Percentiles rank a stretch among this genome's conserved stretches.
These are phyloP conservation scores for Desmodesmus armatus DNA, from an alignment of 139 green algal genomes.

Conservation along the genomic window DNA sequence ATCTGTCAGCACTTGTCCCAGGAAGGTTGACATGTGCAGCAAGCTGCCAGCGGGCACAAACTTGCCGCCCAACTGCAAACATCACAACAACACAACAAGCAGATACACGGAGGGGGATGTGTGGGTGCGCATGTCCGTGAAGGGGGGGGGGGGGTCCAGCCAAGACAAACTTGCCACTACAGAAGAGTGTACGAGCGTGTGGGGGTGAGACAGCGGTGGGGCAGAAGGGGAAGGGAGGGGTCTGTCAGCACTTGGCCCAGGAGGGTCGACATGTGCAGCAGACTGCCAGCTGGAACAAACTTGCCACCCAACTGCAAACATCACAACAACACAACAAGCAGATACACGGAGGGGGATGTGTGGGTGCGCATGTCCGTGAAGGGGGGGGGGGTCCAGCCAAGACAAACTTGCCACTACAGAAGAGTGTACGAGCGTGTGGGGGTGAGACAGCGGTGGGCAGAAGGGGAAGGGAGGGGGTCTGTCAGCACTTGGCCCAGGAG, in stretches of 20 bases:
- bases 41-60: constrained; percentile 1
- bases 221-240: too few species aligned
- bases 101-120: too few species aligned
- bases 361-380: neutral
- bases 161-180: constrained; percentile 16
- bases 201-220: too few species aligned
- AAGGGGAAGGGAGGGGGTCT: too few species aligned
- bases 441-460: too few species aligned
- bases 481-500: too few species aligned
- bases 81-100: neutral
- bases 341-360: too few species aligned
- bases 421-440: too few species aligned
- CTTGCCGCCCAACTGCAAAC: constrained; percentile 22
- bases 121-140: neutral
- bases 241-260: constrained; percentile 16
- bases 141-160: neutral
- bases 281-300: too few species aligned
- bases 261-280: too few species aligned
- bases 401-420: constrained; percentile 21
- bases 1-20: constrained; percentile 1
- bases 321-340: too few species aligned
- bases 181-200: neutral
- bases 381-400: neutral
- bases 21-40: constrained; percentile 20
- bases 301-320: too few species aligned